These are phyloP conservation scores for Hemileia vastatrix DNA, from an alignment of 1,284 basidiomycete species.

Conservation along the genomic window DNA sequence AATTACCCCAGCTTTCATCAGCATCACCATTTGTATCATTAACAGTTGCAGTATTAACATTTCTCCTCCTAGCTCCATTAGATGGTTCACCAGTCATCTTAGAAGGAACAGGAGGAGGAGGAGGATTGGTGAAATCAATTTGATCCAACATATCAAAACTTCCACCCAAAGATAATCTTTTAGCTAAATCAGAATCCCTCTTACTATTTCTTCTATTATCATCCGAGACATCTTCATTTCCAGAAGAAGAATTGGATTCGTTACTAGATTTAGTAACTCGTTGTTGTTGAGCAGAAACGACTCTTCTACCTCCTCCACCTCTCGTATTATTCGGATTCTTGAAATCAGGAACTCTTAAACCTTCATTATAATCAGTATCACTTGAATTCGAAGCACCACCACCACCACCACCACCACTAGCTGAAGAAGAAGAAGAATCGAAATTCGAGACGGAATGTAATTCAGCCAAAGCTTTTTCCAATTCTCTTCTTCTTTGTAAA, in stretches of 20 bases:
- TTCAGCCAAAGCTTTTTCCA: not conserved
- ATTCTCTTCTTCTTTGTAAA: not conserved
- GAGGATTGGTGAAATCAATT: too few species aligned
- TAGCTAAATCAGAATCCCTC: too few species aligned
- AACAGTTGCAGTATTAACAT: too few species aligned
- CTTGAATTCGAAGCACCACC: not conserved
- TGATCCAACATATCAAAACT: too few species aligned
- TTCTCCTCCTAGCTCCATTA: too few species aligned
- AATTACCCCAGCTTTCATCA: too few species aligned
- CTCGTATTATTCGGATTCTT: not conserved
- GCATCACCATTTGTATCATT: too few species aligned
- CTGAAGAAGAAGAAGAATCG: not conserved
- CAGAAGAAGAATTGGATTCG: not conserved
- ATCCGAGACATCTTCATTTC: not conserved
- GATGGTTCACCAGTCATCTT: too few species aligned
- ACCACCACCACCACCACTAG: not conserved
- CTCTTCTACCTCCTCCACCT: not conserved
- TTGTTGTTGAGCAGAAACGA: slow-evolving; percentile 20
- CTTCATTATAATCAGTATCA: not conserved
- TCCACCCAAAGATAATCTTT: too few species aligned
- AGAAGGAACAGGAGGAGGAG: too few species aligned
- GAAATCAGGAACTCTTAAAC: not conserved
- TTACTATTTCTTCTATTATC: slow-evolving; percentile 19
- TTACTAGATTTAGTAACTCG: not conserved
- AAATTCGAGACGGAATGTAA: not conserved